Percentiles rank a stretch among this genome's conserved stretches.
phyloP scores from a whole-genome alignment of 1,139 yeast species.

The Saccharomycopsis hybrid region DNA sequence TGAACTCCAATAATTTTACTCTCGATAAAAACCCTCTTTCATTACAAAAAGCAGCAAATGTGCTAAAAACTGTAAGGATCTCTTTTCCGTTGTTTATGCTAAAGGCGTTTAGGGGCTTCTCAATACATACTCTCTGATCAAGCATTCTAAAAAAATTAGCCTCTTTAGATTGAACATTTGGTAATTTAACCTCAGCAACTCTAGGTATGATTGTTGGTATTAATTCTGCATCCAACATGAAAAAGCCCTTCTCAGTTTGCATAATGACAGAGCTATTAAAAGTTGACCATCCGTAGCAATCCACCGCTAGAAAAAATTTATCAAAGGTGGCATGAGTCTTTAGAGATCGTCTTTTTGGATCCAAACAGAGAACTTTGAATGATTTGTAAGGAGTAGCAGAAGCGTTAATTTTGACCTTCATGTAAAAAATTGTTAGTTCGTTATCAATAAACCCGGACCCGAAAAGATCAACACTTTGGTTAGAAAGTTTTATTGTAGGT shows the following conservation, averaged over 20 bases:
- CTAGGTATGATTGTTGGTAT: constrained; percentile 13
- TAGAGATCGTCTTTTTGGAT: constrained; percentile 12
- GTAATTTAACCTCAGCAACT: constrained; percentile 4
- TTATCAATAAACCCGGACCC: constrained; percentile 11
- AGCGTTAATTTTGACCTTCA: constrained; percentile 18
- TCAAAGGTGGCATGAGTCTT: constrained; percentile 9
- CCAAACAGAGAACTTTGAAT: constrained; percentile 16
- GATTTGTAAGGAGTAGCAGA: constrained; percentile 13
- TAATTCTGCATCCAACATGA: constrained; percentile 14
- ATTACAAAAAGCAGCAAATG: constrained; percentile 20
- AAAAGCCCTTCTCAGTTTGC: constrained; percentile 18
- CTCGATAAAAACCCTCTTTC: constrained; percentile 19
- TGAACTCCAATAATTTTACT: constrained; percentile 12
- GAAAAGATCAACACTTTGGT: constrained; percentile 16
- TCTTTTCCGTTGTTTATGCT: constrained; percentile 8
- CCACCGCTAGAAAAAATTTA: constrained; percentile 19
- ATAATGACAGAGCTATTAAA: constrained; percentile 12
- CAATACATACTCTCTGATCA: constrained; percentile 12
- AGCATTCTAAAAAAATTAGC: constrained; percentile 10
- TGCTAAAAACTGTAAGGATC: constrained; percentile 15
- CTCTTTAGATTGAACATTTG: constrained; percentile 4
- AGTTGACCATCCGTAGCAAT: constrained; percentile 12
- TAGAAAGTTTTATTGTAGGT: constrained; percentile 11
- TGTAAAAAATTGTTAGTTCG: constrained; percentile 14
- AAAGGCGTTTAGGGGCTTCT: constrained; percentile 14